Evolutionary conservation across 257 asterid genomes (phyloP).

Genomic region (Ligustrum vulgare): DNA sequence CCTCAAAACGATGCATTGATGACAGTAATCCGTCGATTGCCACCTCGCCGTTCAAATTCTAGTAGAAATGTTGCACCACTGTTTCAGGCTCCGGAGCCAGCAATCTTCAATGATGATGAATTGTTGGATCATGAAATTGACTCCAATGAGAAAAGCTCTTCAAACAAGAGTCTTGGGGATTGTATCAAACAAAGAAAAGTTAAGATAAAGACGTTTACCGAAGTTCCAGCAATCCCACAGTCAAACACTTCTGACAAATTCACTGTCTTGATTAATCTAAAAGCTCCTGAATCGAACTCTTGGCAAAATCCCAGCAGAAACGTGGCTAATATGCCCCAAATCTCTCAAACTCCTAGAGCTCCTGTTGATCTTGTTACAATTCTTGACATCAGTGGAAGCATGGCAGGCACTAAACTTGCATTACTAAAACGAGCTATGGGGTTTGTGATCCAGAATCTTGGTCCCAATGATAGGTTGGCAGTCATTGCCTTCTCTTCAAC

Average conservation of each 20-base stretch:
- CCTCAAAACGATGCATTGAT: constrained; percentile 56
- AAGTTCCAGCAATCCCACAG: constrained; percentile 62
- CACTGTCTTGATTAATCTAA: constrained; percentile 68
- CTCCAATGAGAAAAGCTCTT: constrained; percentile 29
- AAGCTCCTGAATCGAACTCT: constrained; percentile 74
- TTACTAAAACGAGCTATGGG: constrained; percentile 97
- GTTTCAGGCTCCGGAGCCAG: constrained; percentile 73
- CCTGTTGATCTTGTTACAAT: constrained; percentile 96
- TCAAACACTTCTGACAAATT: constrained; percentile 42
- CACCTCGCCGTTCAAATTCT: constrained; percentile 62
- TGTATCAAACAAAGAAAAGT: constrained; percentile 43
- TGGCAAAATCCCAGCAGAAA: constrained; percentile 32
- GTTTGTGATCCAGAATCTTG: constrained; percentile 89
- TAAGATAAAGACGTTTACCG: constrained; percentile 61
- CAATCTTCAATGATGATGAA: constrained; percentile 87
- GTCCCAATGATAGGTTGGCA: constrained; percentile 85
- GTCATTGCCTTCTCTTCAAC: constrained; percentile 95
- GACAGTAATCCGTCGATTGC: constrained; percentile 64
- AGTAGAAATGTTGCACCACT: constrained; percentile 39
- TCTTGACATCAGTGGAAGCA: constrained; percentile 97
- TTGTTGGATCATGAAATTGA: constrained; percentile 51
- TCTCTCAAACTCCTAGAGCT: constrained; percentile 66
- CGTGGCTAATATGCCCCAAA: constrained; percentile 31
- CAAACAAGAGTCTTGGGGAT: constrained; percentile 27
- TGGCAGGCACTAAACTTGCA: constrained; percentile 98